Percentiles rank a stretch among this genome's conserved stretches.
Evolutionary conservation across 768 basidiomycete species (phyloP).

Genomic region (Phlegmacium glaucopus): DNA sequence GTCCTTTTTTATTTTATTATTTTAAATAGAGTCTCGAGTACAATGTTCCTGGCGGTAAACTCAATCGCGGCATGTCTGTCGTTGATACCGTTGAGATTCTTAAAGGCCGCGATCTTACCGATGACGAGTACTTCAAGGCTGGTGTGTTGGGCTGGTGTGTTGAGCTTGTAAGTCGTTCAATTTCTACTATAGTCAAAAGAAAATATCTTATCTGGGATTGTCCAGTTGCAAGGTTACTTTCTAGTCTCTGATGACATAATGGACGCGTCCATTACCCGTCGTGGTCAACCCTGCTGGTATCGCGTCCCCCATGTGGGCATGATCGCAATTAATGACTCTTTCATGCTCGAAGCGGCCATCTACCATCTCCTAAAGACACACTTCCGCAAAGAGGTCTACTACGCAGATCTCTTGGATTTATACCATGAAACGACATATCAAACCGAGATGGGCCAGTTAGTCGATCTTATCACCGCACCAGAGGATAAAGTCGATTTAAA

Average conservation of each 20-base stretch:
- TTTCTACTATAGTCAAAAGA: no score
- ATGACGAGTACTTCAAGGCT: conserved; percentile 85
- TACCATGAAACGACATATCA: conserved; percentile 90
- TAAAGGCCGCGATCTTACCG: conserved; percentile 62
- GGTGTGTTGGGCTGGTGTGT: conserved; percentile 94
- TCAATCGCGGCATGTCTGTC: conserved; percentile 95
- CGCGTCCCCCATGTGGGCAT: conserved; percentile 58
- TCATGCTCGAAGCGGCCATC: conserved; percentile 95
- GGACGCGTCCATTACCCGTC: conserved; percentile 91
- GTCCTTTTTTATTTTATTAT: background rate
- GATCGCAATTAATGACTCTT: conserved; percentile 93
- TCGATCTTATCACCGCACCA: conserved; percentile 94
- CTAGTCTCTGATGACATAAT: conserved; percentile 97
- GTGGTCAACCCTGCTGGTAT: conserved; percentile 97
- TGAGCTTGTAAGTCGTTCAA: conserved; percentile 70
- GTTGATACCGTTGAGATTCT: conserved; percentile 91
- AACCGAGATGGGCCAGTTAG: conserved; percentile 95
- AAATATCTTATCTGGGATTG: no score
- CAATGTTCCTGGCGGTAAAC: conserved; percentile 95
- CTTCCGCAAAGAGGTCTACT: conserved; percentile 78
- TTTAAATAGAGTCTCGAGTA: conserved; percentile 85
- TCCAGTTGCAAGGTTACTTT: conserved; percentile 95
- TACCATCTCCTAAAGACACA: conserved; percentile 86
- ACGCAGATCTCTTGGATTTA: conserved; percentile 85
- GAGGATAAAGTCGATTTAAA: conserved; percentile 84